phyloP scores from a whole-genome alignment of 148 eudicot genomes.

The Vaccinium myrtillus region DNA sequence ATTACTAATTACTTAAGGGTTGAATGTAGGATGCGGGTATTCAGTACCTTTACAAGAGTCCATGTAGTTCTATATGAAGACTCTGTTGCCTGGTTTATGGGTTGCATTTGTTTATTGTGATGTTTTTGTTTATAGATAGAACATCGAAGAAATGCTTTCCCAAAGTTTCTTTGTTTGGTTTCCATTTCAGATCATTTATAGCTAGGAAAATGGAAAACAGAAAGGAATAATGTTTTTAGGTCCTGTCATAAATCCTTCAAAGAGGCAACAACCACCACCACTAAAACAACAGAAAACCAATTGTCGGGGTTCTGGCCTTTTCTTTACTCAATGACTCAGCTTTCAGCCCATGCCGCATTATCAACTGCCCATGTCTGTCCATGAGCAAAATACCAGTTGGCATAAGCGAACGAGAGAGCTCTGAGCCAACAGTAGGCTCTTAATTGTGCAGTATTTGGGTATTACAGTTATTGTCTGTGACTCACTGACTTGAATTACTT shows the following conservation, averaged over 20 bases:
- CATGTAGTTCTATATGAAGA: neutral
- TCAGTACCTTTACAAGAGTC: neutral
- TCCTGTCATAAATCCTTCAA: neutral
- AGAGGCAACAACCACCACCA: neutral
- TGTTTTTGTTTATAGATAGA: neutral
- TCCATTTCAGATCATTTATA: neutral
- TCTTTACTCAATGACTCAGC: neutral
- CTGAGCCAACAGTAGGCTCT: neutral
- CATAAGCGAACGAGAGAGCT: neutral
- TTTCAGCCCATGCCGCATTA: neutral
- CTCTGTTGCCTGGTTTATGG: neutral
- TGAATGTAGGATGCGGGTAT: neutral
- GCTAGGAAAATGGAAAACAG: neutral
- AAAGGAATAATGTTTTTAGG: neutral
- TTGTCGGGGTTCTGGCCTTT: neutral
- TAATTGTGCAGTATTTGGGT: neutral
- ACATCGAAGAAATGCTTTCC: neutral
- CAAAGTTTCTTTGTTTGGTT: neutral
- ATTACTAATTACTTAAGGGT: neutral
- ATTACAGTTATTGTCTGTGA: neutral
- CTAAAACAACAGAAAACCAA: neutral
- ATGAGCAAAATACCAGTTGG: neutral
- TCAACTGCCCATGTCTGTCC: neutral
- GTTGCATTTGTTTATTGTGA: neutral
- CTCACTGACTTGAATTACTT: neutral